A percentile compares a stretch with the other conserved stretches of the same genome.
phyloP scores from a whole-genome alignment of 192 early-diverging fungal genomes.

The Geranomyces variabilis region DNA sequence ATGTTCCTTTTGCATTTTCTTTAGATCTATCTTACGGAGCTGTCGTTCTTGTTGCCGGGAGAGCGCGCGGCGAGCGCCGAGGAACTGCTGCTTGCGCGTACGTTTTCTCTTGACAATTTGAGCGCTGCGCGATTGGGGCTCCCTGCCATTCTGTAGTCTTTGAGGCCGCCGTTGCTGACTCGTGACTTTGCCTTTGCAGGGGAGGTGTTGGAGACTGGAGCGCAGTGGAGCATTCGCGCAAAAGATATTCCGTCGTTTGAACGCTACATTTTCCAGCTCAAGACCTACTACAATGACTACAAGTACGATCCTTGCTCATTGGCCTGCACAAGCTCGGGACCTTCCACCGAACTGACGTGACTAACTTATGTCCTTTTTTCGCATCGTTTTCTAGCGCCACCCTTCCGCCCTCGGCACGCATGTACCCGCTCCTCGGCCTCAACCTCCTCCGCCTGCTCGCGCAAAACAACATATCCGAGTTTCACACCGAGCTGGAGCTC shows the following conservation, averaged over 20 bases:
- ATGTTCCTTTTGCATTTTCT: neutral
- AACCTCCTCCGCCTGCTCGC: slow-evolving; percentile 91
- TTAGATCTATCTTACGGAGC: slow-evolving; percentile 50
- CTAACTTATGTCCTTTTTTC: neutral
- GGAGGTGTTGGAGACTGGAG: slow-evolving; percentile 87
- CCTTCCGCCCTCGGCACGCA: slow-evolving; percentile 76
- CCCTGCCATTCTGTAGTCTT: too few relatives aligned
- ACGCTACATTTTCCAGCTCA: slow-evolving; percentile 90
- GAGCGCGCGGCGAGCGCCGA: slow-evolving; percentile 37
- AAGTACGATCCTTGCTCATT: slow-evolving; percentile 45
- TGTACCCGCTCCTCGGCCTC: slow-evolving; percentile 88
- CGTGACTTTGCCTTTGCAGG: slow-evolving; percentile 47
- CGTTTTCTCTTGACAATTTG: slow-evolving; percentile 15
- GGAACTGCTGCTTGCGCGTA: slow-evolving; percentile 61
- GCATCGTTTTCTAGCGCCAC: slow-evolving; percentile 39
- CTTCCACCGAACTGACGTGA: neutral
- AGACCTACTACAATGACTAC: slow-evolving; percentile 84
- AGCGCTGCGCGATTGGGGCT: too few relatives aligned
- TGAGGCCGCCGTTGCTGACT: too few relatives aligned
- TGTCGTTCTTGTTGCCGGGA: slow-evolving; percentile 47
- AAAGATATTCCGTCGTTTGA: slow-evolving; percentile 94
- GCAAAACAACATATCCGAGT: slow-evolving; percentile 95
- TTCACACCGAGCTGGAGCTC: slow-evolving; percentile 94
- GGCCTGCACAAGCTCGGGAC: neutral
- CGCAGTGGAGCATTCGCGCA: slow-evolving; percentile 80